Evolutionary conservation across 2,329 filamentous ascomycete genomes (phyloP).

Genomic region (Hypoxylon sp.): DNA sequence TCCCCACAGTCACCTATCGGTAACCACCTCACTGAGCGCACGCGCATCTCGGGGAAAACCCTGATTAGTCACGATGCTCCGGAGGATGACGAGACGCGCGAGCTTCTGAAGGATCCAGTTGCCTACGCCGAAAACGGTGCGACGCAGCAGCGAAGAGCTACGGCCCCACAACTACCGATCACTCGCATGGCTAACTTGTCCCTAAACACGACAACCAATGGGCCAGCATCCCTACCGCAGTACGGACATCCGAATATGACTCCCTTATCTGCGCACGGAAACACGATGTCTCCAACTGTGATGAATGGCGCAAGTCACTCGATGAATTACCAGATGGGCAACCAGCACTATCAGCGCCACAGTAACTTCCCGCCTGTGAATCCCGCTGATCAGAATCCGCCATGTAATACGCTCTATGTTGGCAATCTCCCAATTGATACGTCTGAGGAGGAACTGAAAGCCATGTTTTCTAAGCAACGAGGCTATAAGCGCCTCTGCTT

Average conservation of each 20-base stretch:
- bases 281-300: conserved; percentile 69
- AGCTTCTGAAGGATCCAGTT: conserved; percentile 78
- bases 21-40: conserved; percentile 74
- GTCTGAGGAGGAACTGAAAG: conserved; percentile 94
- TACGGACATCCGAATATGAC: conserved; percentile 57
- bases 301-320: conserved; percentile 61
- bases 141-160: conserved; percentile 72
- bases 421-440: conserved; percentile 96
- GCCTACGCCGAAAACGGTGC: conserved; percentile 80
- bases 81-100: conserved; percentile 78
- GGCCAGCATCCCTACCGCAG: conserved; percentile 66
- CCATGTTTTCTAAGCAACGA: conserved; percentile 90
- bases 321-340: conserved; percentile 67
- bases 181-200: conserved; percentile 77
- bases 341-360: conserved; percentile 70
- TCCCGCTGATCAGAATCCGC: conserved; percentile 94
- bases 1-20: conserved; percentile 80
- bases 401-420: conserved; percentile 97
- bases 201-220: conserved; percentile 74
- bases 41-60: conserved; percentile 74
- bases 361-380: conserved; percentile 85
- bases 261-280: conserved; percentile 57
- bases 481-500: conserved; percentile 97
- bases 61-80: conserved; percentile 78
- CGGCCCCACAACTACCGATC: conserved; percentile 78